These are phyloP conservation scores for Xylaria palmicola DNA, from an alignment of 495 filamentous ascomycete genomes.

Conservation along the genomic window DNA sequence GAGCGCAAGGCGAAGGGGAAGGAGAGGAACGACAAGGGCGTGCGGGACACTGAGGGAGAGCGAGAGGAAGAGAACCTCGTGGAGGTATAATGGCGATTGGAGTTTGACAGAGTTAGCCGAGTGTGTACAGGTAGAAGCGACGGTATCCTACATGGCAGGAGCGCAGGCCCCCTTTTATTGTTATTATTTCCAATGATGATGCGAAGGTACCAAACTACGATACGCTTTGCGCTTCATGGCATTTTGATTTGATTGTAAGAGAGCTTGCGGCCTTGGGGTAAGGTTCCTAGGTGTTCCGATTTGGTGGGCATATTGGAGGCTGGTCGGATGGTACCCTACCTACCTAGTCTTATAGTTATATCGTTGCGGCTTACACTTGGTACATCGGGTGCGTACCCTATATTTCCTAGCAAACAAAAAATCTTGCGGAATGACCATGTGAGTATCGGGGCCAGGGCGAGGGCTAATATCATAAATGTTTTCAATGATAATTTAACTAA, in stretches of 20 bases:
- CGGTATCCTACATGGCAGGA: constrained; percentile 22
- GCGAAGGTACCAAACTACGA: neutral
- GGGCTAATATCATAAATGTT: too few species aligned
- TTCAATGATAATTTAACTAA: too few species aligned
- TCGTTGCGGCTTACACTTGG: too few species aligned
- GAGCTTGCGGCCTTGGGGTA: neutral
- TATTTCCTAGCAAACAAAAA: too few species aligned
- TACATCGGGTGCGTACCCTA: too few species aligned
- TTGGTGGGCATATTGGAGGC: neutral
- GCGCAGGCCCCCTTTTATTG: constrained; percentile 23
- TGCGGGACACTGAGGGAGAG: constrained; percentile 52
- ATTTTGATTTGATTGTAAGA: neutral
- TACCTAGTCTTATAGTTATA: too few species aligned
- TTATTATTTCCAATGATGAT: neutral
- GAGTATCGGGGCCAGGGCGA: too few species aligned
- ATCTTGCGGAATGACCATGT: too few species aligned
- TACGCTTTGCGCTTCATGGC: neutral
- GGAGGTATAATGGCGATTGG: constrained; percentile 51
- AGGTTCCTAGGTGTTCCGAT: neutral
- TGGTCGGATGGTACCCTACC: too few species aligned
- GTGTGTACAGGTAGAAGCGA: constrained; percentile 29
- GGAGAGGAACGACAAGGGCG: constrained; percentile 66
- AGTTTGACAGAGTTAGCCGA: constrained; percentile 13
- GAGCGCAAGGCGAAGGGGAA: constrained; percentile 61
- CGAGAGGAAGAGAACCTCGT: constrained; percentile 65